These are phyloP conservation scores for Calonectria pseudoreteaudii DNA, from an alignment of 2,329 filamentous ascomycete species.

Conservation along the genomic window DNA sequence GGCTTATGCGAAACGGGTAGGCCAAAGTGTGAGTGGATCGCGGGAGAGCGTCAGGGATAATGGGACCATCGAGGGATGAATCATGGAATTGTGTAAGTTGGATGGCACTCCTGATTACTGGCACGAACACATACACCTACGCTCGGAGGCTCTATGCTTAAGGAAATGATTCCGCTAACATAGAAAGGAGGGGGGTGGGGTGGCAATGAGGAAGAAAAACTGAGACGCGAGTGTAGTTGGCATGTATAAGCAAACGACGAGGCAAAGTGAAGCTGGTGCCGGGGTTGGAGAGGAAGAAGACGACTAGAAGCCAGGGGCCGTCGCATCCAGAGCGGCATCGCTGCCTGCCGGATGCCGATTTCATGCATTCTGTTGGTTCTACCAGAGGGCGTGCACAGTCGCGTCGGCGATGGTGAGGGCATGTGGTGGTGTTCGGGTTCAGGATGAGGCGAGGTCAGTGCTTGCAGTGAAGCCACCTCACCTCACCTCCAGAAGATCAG, in stretches of 20 bases:
- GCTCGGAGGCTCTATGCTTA: neutral
- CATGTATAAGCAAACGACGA: neutral
- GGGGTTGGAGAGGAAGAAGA: slow-evolving; percentile 4
- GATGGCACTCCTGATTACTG: slow-evolving; percentile 5
- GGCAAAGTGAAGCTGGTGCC: neutral
- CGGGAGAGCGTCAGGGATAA: slow-evolving; percentile 36
- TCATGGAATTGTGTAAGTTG: slow-evolving; percentile 26
- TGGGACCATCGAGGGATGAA: slow-evolving; percentile 26
- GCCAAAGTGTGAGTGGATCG: slow-evolving; percentile 35
- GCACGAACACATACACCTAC: neutral
- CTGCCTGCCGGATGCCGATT: slow-evolving; percentile 5
- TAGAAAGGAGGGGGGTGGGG: neutral
- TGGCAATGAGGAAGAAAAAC: neutral
- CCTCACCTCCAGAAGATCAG: neutral
- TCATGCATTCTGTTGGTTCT: slow-evolving; percentile 12
- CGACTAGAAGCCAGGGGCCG: neutral
- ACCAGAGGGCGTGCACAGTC: neutral
- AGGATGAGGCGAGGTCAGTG: slow-evolving; percentile 16
- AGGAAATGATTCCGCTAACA: neutral
- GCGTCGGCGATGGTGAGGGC: slow-evolving; percentile 2
- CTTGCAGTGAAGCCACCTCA: slow-evolving; percentile 19
- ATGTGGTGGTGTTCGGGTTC: slow-evolving; percentile 11
- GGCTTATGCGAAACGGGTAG: slow-evolving; percentile 37
- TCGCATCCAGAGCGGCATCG: slow-evolving; percentile 10
- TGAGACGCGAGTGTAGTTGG: neutral